These are phyloP conservation scores for Pholiota molesta DNA, from an alignment of 768 basidiomycete genomes.

Conservation along the genomic window DNA sequence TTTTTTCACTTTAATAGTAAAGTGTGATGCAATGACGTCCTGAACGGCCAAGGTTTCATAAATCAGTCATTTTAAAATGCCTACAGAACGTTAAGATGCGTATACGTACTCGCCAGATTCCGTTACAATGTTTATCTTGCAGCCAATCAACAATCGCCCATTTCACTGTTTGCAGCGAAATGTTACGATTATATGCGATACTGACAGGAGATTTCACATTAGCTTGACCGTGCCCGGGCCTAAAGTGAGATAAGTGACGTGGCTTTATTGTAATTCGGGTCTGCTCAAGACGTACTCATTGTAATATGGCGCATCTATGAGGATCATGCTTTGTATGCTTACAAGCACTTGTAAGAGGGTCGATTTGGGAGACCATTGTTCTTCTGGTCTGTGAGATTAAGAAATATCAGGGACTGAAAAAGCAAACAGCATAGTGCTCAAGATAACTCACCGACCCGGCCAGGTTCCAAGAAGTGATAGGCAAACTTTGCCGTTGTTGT, in stretches of 20 bases:
- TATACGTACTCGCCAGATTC: constrained; percentile 49
- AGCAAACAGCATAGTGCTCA: neutral
- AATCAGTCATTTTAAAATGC: constrained; percentile 3
- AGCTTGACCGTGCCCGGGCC: constrained; percentile 51
- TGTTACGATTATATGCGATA: constrained; percentile 49
- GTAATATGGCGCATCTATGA: constrained; percentile 56
- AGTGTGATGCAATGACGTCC: constrained; percentile 56
- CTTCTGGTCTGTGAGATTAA: constrained; percentile 30
- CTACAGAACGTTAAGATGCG: neutral
- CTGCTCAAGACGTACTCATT: constrained; percentile 48
- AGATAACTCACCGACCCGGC: constrained; percentile 43
- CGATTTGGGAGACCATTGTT: constrained; percentile 52
- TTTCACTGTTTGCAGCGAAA: constrained; percentile 43
- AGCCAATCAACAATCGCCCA: constrained; percentile 63
- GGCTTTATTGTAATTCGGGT: neutral
- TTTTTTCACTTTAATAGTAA: constrained; percentile 42
- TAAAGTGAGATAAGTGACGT: constrained; percentile 23
- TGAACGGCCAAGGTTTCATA: constrained; percentile 21
- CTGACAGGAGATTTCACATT: constrained; percentile 36
- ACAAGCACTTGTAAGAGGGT: constrained; percentile 60
- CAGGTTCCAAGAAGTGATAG: constrained; percentile 60
- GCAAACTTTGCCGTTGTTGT: constrained; percentile 52
- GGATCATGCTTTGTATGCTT: constrained; percentile 62
- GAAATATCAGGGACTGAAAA: constrained; percentile 1
- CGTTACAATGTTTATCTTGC: constrained; percentile 39